Evolutionary conservation across 2,329 filamentous ascomycete species (phyloP).

Genomic region (Spiromastix sp.): DNA sequence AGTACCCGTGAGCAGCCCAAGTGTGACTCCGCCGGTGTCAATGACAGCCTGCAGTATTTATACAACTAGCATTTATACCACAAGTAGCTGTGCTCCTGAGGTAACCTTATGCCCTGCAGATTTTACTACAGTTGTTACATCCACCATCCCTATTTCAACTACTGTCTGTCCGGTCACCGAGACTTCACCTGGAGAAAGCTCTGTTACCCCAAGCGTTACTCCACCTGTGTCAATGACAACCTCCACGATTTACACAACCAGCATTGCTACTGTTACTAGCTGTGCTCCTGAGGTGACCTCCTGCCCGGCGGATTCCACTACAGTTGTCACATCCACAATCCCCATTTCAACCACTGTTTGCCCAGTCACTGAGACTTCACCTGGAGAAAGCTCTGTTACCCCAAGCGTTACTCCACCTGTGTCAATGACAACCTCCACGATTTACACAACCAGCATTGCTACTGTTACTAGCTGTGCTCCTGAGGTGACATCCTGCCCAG

Average conservation of each 20-base stretch:
- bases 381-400: neutral
- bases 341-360: constrained; percentile 51
- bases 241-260: constrained; percentile 29
- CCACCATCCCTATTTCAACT: neutral
- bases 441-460: constrained; percentile 1
- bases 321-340: constrained; percentile 44
- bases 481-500: constrained; percentile 41
- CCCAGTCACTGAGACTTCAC: constrained; percentile 27
- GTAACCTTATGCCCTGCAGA: too few species aligned
- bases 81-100: constrained; percentile 4
- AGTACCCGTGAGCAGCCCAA: too few species aligned
- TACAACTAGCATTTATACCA: constrained; percentile 2
- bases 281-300: constrained; percentile 31
- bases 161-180: too few species aligned
- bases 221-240: constrained; percentile 17
- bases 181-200: constrained; percentile 9
- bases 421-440: neutral
- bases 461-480: constrained; percentile 4
- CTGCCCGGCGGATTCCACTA: constrained; percentile 43
- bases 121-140: too few species aligned
- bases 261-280: constrained; percentile 29
- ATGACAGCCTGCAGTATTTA: neutral
- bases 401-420: neutral
- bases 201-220: constrained; percentile 4
- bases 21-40: neutral